Evolutionary conservation across 176 grass and related monocot genomes (phyloP), one percentile per base, ranked within the genome.

Genomic region (Secale cereale): DNA sequence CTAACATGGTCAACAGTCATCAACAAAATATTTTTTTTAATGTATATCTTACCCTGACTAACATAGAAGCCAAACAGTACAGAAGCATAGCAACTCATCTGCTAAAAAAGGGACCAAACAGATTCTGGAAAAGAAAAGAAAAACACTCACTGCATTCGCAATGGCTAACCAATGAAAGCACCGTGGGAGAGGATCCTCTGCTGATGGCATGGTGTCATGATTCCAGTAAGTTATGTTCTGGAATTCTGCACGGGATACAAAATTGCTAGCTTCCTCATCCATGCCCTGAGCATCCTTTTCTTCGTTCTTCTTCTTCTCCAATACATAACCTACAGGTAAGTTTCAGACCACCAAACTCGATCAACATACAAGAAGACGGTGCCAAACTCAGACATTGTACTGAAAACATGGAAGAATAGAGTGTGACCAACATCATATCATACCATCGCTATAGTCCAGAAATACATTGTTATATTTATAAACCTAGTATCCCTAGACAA

Each of bases 121-220:
- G 65, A 75, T 32, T 36, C 15, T 9, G 35, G 31, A 8, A 35
- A 52, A 52, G 5, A 16, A 17, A 52, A 15, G 57, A 8, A 16
- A 79, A 19, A n/a, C 37, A 91, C 97, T 92, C 27, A 98, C 97
- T 5, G 93, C 90, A 92, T 90, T 77, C 67, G 97, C 88, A 82
- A 98, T 82, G 13, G 89, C 85, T 82, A 98, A 83, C 91, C 90
- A 98, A 48, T 98, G 97, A 81, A 98, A 95, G 89, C 89, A 89
- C 25, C 88, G 85, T 2, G 87, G 71, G 64, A 98, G 88, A 28
- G 93, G 80, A 94, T 98, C 97, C 69, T 98, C 97, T 20, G 81
- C 72, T 17, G 89, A 99, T 83, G 97, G 95, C 27, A 86, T 36
- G 61, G 77, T 86, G n/a, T 99, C 97, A 85, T 99, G 93, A 50